These are phyloP conservation scores for Oryza glaberrima DNA, from an alignment of 176 grass and related monocot genomes.

Conservation along the genomic window DNA sequence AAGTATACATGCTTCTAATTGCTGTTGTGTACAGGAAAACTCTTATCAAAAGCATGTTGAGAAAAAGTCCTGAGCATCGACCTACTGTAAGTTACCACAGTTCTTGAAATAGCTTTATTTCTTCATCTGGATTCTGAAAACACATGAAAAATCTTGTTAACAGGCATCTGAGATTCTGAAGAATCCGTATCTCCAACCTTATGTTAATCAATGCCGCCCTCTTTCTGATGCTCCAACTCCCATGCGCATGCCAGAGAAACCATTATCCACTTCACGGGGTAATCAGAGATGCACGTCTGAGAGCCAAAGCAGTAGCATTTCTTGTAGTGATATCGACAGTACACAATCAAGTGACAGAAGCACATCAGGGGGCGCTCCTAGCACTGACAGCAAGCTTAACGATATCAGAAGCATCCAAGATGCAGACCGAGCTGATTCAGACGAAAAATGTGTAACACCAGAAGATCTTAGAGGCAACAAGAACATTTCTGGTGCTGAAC, in stretches of 20 bases:
- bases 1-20: neutral
- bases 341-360: constrained; percentile 67
- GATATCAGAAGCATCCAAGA: constrained; percentile 41
- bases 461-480: constrained; percentile 55
- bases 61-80: constrained; percentile 97
- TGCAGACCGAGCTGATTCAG: constrained; percentile 28
- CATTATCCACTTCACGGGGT: constrained; percentile 38
- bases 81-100: constrained; percentile 74
- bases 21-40: constrained; percentile 68
- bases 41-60: constrained; percentile 94
- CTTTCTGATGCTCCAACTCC: constrained; percentile 51
- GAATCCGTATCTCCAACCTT: constrained; percentile 78
- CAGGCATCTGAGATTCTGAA: constrained; percentile 93
- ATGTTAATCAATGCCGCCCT: constrained; percentile 70
- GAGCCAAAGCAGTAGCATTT: constrained; percentile 85
- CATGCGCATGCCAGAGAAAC: constrained; percentile 54
- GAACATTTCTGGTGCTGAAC: constrained; percentile 32
- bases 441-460: constrained; percentile 32
- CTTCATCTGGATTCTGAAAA: constrained; percentile 40
- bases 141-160: constrained; percentile 37
- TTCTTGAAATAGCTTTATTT: constrained; percentile 25
- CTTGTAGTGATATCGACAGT: constrained; percentile 81
- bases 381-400: constrained; percentile 45
- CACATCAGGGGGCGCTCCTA: constrained; percentile 46
- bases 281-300: constrained; percentile 71